phyloP scores from a whole-genome alignment of 371 early-diverging fungal species.

The Mucor velutinosus region DNA sequence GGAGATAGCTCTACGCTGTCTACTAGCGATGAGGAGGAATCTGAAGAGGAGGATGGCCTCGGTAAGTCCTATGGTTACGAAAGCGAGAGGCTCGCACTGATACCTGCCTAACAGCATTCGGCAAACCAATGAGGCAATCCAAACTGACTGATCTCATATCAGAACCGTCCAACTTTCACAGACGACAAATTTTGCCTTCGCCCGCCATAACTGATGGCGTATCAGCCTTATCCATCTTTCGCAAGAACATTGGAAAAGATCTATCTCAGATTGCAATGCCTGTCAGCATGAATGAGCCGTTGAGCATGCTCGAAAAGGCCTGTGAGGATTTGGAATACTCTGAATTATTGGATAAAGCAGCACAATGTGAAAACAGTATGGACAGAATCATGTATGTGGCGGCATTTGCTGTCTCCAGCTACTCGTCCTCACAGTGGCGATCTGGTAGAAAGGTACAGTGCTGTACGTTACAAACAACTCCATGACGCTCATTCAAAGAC shows the following conservation, averaged over 20 bases:
- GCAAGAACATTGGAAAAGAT: conserved; percentile 95
- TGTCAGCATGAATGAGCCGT: conserved; percentile 90
- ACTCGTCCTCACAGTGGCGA: conserved; percentile 79
- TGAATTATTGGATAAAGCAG: conserved; percentile 79
- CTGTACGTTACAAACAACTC: background rate
- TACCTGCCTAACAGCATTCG: background rate
- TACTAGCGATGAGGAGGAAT: conserved; percentile 31
- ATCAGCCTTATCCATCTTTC: conserved; percentile 77
- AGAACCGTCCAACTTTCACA: conserved; percentile 19
- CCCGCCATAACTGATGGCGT: conserved; percentile 71
- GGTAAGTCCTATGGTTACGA: background rate
- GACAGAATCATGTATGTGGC: conserved; percentile 77
- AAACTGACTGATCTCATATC: background rate
- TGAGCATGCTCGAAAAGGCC: conserved; percentile 85
- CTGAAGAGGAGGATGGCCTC: background rate
- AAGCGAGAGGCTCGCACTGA: no score
- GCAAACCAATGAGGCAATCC: background rate
- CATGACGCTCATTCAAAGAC: background rate
- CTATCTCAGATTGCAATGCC: conserved; percentile 92
- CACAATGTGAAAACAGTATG: conserved; percentile 63
- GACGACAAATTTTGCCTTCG: conserved; percentile 66
- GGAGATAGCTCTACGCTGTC: conserved; percentile 21
- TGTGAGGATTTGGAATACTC: conserved; percentile 92
- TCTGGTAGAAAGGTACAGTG: conserved; percentile 61
- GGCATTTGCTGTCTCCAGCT: conserved; percentile 86